Percentiles rank a stretch among this genome's conserved stretches.
Conservation (phyloP, 2,329 filamentous ascomycete species). For the Fusarium verrucosum region DNA sequence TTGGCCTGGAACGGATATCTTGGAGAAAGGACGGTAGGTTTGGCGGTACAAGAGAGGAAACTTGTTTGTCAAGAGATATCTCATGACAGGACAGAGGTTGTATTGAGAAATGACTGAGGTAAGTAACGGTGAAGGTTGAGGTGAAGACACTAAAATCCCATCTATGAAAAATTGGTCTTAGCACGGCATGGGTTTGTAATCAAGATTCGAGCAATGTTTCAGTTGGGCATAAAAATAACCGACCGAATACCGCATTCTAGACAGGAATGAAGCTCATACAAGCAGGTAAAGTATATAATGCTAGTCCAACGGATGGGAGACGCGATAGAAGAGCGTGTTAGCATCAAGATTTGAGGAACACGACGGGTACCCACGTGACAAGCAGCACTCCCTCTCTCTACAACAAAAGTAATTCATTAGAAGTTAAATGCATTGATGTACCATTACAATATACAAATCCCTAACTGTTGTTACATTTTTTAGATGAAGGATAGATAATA, state of each 20-base stretch:
- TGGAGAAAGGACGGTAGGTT: neutral
- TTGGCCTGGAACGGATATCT: neutral
- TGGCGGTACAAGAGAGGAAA: neutral
- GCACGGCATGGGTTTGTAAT: constrained; percentile 20
- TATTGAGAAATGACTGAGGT: neutral
- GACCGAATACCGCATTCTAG: neutral
- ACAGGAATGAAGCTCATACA: neutral
- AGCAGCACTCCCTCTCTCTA: neutral
- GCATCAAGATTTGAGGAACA: neutral
- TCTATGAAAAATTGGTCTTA: constrained; percentile 7
- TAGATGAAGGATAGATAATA: neutral
- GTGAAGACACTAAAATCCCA: constrained; percentile 14
- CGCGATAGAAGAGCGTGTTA: constrained; percentile 13
- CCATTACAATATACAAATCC: neutral
- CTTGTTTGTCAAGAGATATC: neutral
- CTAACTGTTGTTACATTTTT: neutral
- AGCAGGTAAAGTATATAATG: constrained; percentile 1
- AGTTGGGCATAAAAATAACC: neutral
- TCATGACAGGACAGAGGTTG: constrained; percentile 6
- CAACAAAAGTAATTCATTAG: neutral
- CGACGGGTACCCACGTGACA: constrained; percentile 37
- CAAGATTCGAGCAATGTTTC: neutral
- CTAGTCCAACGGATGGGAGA: neutral
- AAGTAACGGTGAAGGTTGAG: neutral
- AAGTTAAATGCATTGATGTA: neutral